Evolutionary conservation across 768 basidiomycete genomes (phyloP), one percentile per base, ranked within the genome.

Genomic region (Trichaptum fuscoviolaceum): DNA sequence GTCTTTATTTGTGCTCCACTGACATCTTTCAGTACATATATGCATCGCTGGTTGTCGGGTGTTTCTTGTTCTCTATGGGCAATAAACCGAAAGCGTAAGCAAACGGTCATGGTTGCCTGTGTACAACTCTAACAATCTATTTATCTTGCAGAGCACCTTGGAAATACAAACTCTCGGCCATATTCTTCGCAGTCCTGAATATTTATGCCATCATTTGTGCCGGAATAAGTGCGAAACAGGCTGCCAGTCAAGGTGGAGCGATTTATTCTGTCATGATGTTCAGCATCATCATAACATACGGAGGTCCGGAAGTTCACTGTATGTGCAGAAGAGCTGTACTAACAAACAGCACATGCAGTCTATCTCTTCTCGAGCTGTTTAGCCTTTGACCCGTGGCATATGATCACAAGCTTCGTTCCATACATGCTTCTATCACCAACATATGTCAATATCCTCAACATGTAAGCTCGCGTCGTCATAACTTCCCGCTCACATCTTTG

Each of bases 351-450:
- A 23, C 63, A 27, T 61, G n/a, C 65, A 89, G 89, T 92, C 52
- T 97, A 92, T 76, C 80, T 90, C 6, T 79, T 90, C 36, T 85
- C 91, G 58, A 90, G 90, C 68, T 69, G 97, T 52, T 78, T 98
- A 57, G 93, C 94, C 0, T 85, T 96, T 66, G 97, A 99, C 76
- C 96, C 97, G 4, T 96, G 94, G 93, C 96, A 99, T 77, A 87
- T 99, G 80, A 62, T 97, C 69, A 98, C 96, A 9, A 95, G 92
- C 71, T 95, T 95, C 73, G 70, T 89, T 17, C 94, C 93, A 63
- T 99, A 97, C 73, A 77, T 98, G 73, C 79, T 98, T 23, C 84
- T 97, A 65, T 92, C 89, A 2, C 93, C 95, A 27, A 87, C 86
- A 30, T 92, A 91, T 70, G 84, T 92, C 73, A 91, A 90, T 73